These are phyloP conservation scores for Hypoxylon sp. DNA, from an alignment of 2,329 filamentous ascomycete species.

Conservation along the genomic window DNA sequence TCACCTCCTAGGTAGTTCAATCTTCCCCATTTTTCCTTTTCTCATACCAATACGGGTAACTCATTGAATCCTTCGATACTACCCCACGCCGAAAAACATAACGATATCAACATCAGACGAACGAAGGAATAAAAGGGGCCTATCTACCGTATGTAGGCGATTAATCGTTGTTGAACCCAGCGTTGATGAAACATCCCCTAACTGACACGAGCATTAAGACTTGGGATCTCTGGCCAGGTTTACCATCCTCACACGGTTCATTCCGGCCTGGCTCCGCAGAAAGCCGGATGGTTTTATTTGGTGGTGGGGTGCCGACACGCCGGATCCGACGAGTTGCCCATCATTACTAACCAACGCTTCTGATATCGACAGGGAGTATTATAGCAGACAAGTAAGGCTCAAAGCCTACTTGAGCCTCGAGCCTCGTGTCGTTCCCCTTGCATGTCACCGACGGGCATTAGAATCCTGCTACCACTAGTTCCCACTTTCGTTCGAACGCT, in stretches of 20 bases:
- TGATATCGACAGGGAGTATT: slow-evolving; percentile 26
- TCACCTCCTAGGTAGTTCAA: not conserved
- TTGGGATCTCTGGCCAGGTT: slow-evolving; percentile 5
- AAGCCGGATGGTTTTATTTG: not conserved
- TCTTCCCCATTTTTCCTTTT: slow-evolving; percentile 5
- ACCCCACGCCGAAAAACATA: slow-evolving; percentile 11
- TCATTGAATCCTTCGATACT: slow-evolving; percentile 27
- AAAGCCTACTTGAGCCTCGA: slow-evolving; percentile 23
- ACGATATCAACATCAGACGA: not conserved
- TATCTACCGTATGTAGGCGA: not conserved
- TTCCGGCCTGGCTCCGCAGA: not conserved
- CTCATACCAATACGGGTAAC: not conserved
- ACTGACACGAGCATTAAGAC: not conserved
- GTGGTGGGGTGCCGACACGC: slow-evolving; percentile 24
- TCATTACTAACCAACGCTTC: not conserved
- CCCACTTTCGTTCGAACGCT: not conserved
- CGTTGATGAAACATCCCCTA: slow-evolving; percentile 29
- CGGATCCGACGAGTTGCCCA: slow-evolving; percentile 21
- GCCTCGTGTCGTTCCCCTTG: slow-evolving; percentile 13
- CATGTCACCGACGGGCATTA: slow-evolving; percentile 17
- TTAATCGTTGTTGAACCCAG: not conserved
- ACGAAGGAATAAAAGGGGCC: slow-evolving; percentile 2
- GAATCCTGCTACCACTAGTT: slow-evolving; percentile 11
- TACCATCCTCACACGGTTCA: not conserved
- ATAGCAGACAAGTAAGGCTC: slow-evolving; percentile 11